Conservation (phyloP, 2,329 filamentous ascomycete genomes). For the Grosmannia clavigera region DNA sequence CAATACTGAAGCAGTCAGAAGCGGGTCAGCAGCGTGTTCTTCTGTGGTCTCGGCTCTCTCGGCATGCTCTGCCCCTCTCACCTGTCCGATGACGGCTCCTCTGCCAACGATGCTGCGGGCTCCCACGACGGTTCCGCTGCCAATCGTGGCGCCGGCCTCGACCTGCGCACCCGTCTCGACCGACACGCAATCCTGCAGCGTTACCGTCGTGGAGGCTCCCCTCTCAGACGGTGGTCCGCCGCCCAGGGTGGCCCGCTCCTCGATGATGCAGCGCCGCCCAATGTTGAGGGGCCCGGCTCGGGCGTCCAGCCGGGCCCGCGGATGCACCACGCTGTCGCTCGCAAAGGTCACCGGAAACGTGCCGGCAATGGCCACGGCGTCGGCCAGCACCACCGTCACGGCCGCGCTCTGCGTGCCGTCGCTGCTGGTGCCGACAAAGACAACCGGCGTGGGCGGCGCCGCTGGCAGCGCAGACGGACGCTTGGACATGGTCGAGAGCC, state of each 20-base stretch:
- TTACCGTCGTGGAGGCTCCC: constrained; percentile 32
- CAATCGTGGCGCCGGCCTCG: constrained; percentile 49
- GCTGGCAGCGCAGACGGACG: constrained; percentile 45
- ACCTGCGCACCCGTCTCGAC: constrained; percentile 47
- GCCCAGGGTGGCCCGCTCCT: constrained; percentile 53
- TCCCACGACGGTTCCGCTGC: constrained; percentile 48
- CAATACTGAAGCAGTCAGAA: constrained; percentile 38
- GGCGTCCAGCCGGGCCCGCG: constrained; percentile 68
- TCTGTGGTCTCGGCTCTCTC: too few relatives aligned
- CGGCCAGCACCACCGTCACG: constrained; percentile 40
- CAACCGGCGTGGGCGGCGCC: constrained; percentile 44
- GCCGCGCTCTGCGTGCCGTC: constrained; percentile 18
- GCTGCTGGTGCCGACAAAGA: constrained; percentile 26
- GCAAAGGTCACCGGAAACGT: constrained; percentile 68
- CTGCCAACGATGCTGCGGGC: constrained; percentile 46
- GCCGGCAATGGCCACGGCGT: constrained; percentile 53
- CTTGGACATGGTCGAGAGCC: constrained; percentile 29
- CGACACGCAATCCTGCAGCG: constrained; percentile 47
- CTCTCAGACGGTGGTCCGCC: constrained; percentile 15
- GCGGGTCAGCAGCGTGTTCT: not conserved
- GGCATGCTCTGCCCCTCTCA: constrained; percentile 17
- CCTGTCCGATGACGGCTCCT: constrained; percentile 51
- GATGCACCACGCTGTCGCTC: constrained; percentile 72
- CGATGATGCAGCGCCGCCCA: constrained; percentile 69
- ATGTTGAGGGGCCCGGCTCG: constrained; percentile 67